These are phyloP conservation scores for Nyssa sinensis DNA, from an alignment of 148 eudicot genomes.

Conservation along the genomic window DNA sequence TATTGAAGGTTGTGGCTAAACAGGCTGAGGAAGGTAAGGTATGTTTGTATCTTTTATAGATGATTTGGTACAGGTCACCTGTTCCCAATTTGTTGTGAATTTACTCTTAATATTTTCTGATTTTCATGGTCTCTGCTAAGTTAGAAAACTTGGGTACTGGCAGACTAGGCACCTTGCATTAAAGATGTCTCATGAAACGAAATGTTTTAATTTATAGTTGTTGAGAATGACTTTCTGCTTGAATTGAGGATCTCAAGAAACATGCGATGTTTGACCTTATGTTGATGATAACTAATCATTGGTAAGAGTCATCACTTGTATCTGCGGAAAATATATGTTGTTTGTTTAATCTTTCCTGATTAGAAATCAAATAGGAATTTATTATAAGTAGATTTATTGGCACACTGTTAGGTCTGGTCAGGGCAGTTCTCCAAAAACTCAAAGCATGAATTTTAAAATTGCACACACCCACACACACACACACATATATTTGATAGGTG, in stretches of 20 bases:
- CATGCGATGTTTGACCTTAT: not conserved
- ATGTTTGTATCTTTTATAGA: conserved; percentile 5
- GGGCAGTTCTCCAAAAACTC: not conserved
- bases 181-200: not conserved
- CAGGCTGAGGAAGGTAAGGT: conserved; percentile 97
- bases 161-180: not conserved
- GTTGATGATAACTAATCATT: not conserved
- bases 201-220: too few relatives aligned
- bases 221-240: too few relatives aligned
- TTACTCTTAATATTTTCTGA: not conserved
- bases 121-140: not conserved
- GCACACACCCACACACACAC: too few relatives aligned
- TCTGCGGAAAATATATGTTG: not conserved
- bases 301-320: not conserved
- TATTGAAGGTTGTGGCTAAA: conserved; percentile 78
- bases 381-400: too few relatives aligned
- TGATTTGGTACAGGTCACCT: not conserved
- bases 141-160: not conserved
- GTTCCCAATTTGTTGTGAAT: not conserved
- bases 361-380: too few relatives aligned
- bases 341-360: too few relatives aligned
- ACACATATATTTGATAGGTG: too few relatives aligned
- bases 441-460: not conserved
- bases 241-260: not conserved
- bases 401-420: not conserved